phyloP scores from a whole-genome alignment of 1,139 yeast genomes.

The Pichia terricola region DNA sequence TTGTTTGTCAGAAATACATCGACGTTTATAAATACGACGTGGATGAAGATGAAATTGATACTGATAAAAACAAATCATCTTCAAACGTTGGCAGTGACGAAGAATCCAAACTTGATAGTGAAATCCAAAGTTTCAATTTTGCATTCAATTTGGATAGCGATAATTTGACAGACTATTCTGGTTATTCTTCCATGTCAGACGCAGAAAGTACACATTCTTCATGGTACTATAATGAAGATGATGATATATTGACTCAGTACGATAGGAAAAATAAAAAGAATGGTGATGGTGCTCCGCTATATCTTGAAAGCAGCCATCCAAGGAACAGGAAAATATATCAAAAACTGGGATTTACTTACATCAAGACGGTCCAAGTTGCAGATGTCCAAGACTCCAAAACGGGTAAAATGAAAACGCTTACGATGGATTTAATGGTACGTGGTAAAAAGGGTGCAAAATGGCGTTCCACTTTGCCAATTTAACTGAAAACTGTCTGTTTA shows the following conservation, averaged over 20 bases:
- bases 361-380: slow-evolving; percentile 37
- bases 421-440: slow-evolving; percentile 35
- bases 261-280: slow-evolving; percentile 14
- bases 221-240: slow-evolving; percentile 26
- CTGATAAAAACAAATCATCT: slow-evolving; percentile 10
- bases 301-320: slow-evolving; percentile 44
- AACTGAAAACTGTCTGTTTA: not conserved
- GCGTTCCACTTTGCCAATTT: slow-evolving; percentile 3
- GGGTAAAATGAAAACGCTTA: slow-evolving; percentile 23
- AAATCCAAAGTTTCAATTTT: slow-evolving; percentile 25
- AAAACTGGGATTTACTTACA: slow-evolving; percentile 38
- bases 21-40: slow-evolving; percentile 20
- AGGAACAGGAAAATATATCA: slow-evolving; percentile 39
- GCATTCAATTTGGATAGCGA: slow-evolving; percentile 25
- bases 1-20: slow-evolving; percentile 30
- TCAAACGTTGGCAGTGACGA: slow-evolving; percentile 13
- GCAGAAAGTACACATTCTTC: slow-evolving; percentile 25
- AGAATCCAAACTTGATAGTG: slow-evolving; percentile 23
- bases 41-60: slow-evolving; percentile 16
- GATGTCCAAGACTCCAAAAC: slow-evolving; percentile 20
- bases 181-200: slow-evolving; percentile 24
- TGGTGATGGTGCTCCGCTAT: slow-evolving; percentile 26
- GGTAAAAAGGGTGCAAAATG: slow-evolving; percentile 25
- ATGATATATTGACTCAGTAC: slow-evolving; percentile 24
- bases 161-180: slow-evolving; percentile 25